Base-by-base conservation (phyloP, 2,329 filamentous ascomycete genomes). In the Alternaria solani region DNA sequence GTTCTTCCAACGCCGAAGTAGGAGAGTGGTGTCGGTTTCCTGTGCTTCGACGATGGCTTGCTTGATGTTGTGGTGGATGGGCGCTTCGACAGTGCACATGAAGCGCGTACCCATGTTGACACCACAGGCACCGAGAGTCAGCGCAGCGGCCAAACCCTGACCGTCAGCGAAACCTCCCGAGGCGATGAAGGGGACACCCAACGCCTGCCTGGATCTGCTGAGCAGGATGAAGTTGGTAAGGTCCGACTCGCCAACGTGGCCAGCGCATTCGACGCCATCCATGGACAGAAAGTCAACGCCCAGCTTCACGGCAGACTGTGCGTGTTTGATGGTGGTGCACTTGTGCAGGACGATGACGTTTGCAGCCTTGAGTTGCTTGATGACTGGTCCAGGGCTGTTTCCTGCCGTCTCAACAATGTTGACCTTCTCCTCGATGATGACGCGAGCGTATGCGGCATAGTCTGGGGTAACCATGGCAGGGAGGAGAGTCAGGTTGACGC, bases 81-180 rank as follows among this genome's bases (percentile, higher is more conserved):
- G 95, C 16, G 94, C 89, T 81, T 98, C 95, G 44, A 94, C 85
- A 0, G 95, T 98, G 82, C 91, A 94, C 92, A 99, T 96, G 83
- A 98, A 99, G 42, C 95, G 86, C 9, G 95, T 99, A 59, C 95
- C 95, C 95, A 99, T 99, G 82, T 99, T 99, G 81, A 98, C 89
- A 64, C 95, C 95, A 78, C 92, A 92, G 0, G 95, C 95, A 36
- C 95, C 95, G 12, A 99, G 86, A 41, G 90, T 90, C 69, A 99
- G 83, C 7, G 95, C 95, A 2, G 94, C 95, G 1, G 95, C 95
- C 20, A 99, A 86, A 4, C 95, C 95, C 73, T 96, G 88, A 0
- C 95, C 95, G 77, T 99, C 95, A 12, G 93, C 94, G 75, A 99
- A 98, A 2, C 95, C 95, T 57, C 95, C 95, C 2, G 91, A 96